phyloP scores from a whole-genome alignment of 805 yeast genomes.

The Yarrowia sp. region DNA sequence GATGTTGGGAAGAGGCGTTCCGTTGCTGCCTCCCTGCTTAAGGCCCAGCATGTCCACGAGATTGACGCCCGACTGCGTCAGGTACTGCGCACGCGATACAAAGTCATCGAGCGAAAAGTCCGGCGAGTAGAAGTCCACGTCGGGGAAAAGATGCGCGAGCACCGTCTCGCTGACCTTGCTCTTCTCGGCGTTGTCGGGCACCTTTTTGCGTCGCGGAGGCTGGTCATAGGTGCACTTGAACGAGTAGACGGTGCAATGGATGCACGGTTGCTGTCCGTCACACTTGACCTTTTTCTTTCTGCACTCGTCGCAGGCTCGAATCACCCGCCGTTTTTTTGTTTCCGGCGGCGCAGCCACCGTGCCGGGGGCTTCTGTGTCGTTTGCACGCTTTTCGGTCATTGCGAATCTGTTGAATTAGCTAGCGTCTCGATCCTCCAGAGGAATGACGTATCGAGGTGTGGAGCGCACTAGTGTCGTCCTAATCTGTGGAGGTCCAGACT shows the following conservation, averaged over 20 bases:
- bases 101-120: conserved; percentile 38
- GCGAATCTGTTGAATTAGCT: too few species aligned
- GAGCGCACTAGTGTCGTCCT: too few species aligned
- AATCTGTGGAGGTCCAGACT: too few species aligned
- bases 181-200: conserved; percentile 39
- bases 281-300: conserved; percentile 47
- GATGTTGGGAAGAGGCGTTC: conserved; percentile 1
- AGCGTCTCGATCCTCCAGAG: too few species aligned
- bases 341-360: not conserved
- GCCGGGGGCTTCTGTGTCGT: not conserved
- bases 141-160: conserved; percentile 42
- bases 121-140: conserved; percentile 41
- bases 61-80: conserved; percentile 23
- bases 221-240: conserved; percentile 83
- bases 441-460: too few species aligned
- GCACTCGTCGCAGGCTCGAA: conserved; percentile 73
- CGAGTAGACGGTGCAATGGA: conserved; percentile 81
- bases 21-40: not conserved
- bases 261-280: conserved; percentile 76
- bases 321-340: conserved; percentile 48
- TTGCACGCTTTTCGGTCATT: conserved; percentile 14
- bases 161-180: conserved; percentile 42
- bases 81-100: conserved; percentile 32
- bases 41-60: conserved; percentile 6
- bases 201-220: conserved; percentile 46